A percentile compares a stretch with the other conserved stretches of the same genome.
phyloP scores from a whole-genome alignment of 2,329 filamentous ascomycete species.

The Chaetomiaceae sp. region DNA sequence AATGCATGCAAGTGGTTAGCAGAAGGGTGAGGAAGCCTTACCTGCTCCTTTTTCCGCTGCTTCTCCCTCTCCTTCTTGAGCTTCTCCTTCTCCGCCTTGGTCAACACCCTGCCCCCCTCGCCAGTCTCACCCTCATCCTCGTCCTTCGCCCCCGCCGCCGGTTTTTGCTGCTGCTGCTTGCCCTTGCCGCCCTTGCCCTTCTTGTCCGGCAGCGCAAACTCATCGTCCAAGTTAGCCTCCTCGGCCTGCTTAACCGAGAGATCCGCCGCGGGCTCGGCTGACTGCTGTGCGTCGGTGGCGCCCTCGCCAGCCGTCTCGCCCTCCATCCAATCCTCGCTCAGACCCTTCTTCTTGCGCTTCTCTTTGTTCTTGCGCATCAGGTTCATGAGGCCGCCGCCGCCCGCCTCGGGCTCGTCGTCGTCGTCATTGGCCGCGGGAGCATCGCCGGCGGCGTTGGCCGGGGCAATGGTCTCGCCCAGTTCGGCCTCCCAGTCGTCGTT shows the following conservation, averaged over 20 bases:
- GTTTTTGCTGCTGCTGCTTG: slow-evolving; percentile 40
- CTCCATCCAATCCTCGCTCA: slow-evolving; percentile 65
- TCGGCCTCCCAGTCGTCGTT: slow-evolving; percentile 95
- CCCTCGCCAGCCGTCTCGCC: slow-evolving; percentile 66
- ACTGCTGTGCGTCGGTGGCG: slow-evolving; percentile 35
- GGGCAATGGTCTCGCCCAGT: slow-evolving; percentile 69
- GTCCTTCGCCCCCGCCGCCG: slow-evolving; percentile 32
- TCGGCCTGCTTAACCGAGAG: slow-evolving; percentile 64
- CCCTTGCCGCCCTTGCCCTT: slow-evolving; percentile 56
- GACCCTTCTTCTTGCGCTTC: slow-evolving; percentile 87
- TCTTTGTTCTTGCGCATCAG: slow-evolving; percentile 75
- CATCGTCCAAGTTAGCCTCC: slow-evolving; percentile 78
- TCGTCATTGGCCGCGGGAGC: slow-evolving; percentile 46
- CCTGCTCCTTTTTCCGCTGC: slow-evolving; percentile 96
- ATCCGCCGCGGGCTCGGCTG: slow-evolving; percentile 36
- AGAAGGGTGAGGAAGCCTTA: too few species aligned
- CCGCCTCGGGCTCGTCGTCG: slow-evolving; percentile 48
- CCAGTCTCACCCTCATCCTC: slow-evolving; percentile 44
- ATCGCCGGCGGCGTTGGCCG: slow-evolving; percentile 48
- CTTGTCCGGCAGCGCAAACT: slow-evolving; percentile 78
- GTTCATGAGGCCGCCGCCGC: slow-evolving; percentile 66
- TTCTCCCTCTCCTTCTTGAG: slow-evolving; percentile 98
- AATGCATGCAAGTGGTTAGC: too few species aligned
- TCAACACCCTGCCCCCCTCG: slow-evolving; percentile 66
- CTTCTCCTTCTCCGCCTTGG: slow-evolving; percentile 98